Conservation (phyloP, 164 flowering plant species). For the Tetrastigma voinierianum region DNA sequence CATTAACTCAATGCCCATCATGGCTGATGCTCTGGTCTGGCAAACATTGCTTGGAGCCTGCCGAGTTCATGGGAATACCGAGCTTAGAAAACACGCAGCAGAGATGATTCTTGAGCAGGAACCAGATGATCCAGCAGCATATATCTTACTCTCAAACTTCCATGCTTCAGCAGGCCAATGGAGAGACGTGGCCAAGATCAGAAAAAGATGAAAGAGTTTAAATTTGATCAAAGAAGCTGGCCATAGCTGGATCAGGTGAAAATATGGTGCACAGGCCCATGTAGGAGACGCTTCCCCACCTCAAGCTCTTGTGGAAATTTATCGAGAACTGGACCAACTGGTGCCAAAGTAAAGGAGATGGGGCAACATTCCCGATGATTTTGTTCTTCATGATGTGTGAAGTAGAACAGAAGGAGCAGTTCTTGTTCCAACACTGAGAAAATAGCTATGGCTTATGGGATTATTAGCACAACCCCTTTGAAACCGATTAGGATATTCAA, state of each 20-base stretch:
- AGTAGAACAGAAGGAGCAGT: too few species aligned
- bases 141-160: slow-evolving; percentile 74
- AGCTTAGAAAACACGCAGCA: slow-evolving; percentile 62
- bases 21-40: slow-evolving; percentile 72
- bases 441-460: slow-evolving; percentile 77
- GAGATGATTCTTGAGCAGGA: slow-evolving; percentile 61
- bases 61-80: slow-evolving; percentile 48
- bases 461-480: slow-evolving; percentile 50
- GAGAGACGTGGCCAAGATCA: slow-evolving; percentile 49
- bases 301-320: slow-evolving; percentile 54
- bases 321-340: slow-evolving; percentile 47
- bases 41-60: slow-evolving; percentile 87
- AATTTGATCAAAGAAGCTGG: slow-evolving; percentile 82
- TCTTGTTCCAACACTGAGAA: too few species aligned
- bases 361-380: slow-evolving; percentile 63
- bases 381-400: too few species aligned
- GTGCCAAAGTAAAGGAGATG: slow-evolving; percentile 61
- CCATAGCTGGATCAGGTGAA: slow-evolving; percentile 77
- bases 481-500: slow-evolving; percentile 67
- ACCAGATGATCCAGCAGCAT: slow-evolving; percentile 69
- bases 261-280: slow-evolving; percentile 60
- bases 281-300: slow-evolving; percentile 84
- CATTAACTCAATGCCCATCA: slow-evolving; percentile 73
- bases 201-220: slow-evolving; percentile 69
- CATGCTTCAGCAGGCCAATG: slow-evolving; percentile 71